Percentiles rank a stretch among this genome's conserved stretches.
phyloP scores from a whole-genome alignment of 805 yeast species.

The Ogataea chonburiensis region DNA sequence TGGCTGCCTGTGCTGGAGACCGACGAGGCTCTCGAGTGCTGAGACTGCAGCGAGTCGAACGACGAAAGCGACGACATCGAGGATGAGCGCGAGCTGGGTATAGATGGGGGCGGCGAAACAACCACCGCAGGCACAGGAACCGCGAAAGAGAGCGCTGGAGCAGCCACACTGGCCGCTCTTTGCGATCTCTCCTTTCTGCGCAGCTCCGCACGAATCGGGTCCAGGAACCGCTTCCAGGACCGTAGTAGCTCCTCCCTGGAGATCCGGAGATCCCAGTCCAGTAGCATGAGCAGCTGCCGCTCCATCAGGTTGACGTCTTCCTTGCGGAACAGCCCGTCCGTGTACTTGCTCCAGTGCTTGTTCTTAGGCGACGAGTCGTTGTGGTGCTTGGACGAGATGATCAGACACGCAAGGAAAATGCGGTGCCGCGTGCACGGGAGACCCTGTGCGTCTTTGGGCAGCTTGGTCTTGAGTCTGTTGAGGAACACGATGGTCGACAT shows the following conservation, averaged over 20 bases:
- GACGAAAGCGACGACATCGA: conserved; percentile 21
- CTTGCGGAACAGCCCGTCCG: conserved; percentile 66
- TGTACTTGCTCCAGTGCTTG: conserved; percentile 75
- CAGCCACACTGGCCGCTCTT: conserved; percentile 23
- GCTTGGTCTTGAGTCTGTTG: conserved; percentile 54
- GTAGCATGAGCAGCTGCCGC: conserved; percentile 63
- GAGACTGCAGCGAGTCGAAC: conserved; percentile 14
- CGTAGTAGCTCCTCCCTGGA: conserved; percentile 42
- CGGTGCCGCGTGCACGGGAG: conserved; percentile 79
- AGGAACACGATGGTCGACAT: conserved; percentile 71
- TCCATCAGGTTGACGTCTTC: conserved; percentile 81
- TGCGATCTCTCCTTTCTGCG: conserved; percentile 34
- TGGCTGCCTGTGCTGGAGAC: conserved; percentile 26
- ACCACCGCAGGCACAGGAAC: conserved; percentile 10
- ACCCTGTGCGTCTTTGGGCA: conserved; percentile 74
- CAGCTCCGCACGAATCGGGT: conserved; percentile 46
- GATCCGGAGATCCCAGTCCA: conserved; percentile 68
- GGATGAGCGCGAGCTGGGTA: conserved; percentile 21
- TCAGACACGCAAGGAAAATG: conserved; percentile 70
- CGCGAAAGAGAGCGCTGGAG: conserved; percentile 9
- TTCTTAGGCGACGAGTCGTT: conserved; percentile 79
- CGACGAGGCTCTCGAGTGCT: conserved; percentile 34
- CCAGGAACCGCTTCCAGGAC: conserved; percentile 45
- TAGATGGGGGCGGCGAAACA: conserved; percentile 7
- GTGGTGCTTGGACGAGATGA: conserved; percentile 69